Conservation (phyloP, 2,329 filamentous ascomycete species). For the Akanthomyces lecanii region DNA sequence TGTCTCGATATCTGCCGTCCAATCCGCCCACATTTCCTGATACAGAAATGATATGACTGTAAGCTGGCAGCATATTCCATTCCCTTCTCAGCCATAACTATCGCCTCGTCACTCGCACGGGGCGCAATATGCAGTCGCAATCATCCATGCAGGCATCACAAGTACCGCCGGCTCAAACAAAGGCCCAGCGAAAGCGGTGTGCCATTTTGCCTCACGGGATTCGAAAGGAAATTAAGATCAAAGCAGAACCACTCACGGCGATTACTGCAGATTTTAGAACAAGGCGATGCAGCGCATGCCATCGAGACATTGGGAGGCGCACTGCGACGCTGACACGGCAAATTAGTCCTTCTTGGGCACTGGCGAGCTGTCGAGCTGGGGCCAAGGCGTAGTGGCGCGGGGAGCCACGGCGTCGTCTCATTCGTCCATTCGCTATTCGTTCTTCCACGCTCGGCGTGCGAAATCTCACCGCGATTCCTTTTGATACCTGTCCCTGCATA, state of each 20-base stretch:
- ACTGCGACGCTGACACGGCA: constrained; percentile 15
- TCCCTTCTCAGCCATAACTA: background rate
- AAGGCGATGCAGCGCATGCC: background rate
- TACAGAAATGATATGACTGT: background rate
- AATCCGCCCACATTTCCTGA: too few relatives aligned
- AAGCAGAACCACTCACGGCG: background rate
- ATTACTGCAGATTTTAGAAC: constrained; percentile 12
- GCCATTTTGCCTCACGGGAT: background rate
- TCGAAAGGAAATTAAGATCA: constrained; percentile 7
- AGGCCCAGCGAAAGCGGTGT: background rate
- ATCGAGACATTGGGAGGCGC: background rate
- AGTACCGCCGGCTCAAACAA: background rate
- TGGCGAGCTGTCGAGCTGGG: background rate
- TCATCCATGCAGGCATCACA: background rate
- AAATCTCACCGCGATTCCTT: background rate
- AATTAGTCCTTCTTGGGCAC: constrained; percentile 11
- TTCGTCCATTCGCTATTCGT: background rate
- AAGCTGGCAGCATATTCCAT: constrained; percentile 12
- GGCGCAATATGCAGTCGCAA: constrained; percentile 5
- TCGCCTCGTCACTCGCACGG: background rate
- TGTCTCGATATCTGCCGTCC: background rate
- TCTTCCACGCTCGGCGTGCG: background rate
- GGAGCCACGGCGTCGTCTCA: background rate
- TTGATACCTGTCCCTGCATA: background rate
- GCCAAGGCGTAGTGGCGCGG: background rate